Conservation (phyloP, 495 filamentous ascomycete genomes). For the Trichocladium antarcticum region DNA sequence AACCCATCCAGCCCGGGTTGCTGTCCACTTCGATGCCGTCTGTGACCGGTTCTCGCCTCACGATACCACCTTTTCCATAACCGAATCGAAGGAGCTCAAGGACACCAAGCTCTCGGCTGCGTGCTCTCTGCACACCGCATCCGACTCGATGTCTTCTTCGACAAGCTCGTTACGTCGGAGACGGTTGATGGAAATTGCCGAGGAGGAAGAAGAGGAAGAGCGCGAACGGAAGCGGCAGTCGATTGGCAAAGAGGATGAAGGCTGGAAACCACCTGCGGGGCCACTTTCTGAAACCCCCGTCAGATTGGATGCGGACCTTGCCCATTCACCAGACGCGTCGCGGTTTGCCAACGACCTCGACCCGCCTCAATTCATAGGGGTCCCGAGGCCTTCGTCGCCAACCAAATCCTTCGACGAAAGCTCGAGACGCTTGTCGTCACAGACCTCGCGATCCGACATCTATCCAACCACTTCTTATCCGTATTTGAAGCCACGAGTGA, state of each 20-base stretch:
- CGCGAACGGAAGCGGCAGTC: conserved; percentile 40
- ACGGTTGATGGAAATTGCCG: conserved; percentile 79
- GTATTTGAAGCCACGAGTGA: conserved; percentile 60
- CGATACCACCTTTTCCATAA: conserved; percentile 68
- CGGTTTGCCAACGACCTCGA: conserved; percentile 31
- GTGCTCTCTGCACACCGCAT: conserved; percentile 81
- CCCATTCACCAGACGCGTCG: conserved; percentile 29
- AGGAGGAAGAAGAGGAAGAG: conserved; percentile 59
- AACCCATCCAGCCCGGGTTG: conserved; percentile 57
- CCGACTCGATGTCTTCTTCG: conserved; percentile 77
- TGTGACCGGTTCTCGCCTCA: conserved; percentile 78
- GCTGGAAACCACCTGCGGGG: background rate
- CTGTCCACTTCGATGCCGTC: conserved; percentile 87
- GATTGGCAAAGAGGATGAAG: conserved; percentile 31
- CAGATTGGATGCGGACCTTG: conserved; percentile 28
- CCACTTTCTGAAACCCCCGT: conserved; percentile 15
- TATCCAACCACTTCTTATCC: conserved; percentile 45
- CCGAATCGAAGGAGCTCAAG: conserved; percentile 63
- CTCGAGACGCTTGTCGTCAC: conserved; percentile 45
- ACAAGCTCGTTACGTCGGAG: conserved; percentile 65
- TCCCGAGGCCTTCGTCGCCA: conserved; percentile 28
- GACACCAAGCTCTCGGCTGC: conserved; percentile 80
- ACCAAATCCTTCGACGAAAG: conserved; percentile 29
- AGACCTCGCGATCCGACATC: conserved; percentile 56
- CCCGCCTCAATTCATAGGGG: conserved; percentile 32